phyloP scores from a whole-genome alignment of 148 eudicot genomes.

The Cornus suecica region DNA sequence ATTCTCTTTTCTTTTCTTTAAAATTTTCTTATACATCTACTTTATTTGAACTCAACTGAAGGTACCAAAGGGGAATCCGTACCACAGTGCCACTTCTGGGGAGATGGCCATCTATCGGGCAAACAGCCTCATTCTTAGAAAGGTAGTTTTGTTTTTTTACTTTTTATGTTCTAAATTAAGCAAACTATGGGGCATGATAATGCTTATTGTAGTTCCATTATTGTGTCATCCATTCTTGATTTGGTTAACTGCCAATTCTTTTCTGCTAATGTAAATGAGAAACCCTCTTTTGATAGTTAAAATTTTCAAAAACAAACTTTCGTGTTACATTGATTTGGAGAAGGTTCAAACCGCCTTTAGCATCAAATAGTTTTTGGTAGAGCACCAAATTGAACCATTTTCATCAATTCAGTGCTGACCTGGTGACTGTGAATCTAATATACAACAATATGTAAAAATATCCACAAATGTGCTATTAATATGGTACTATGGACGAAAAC shows the following conservation, averaged over 20 bases:
- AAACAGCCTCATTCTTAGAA: slow-evolving; percentile 73
- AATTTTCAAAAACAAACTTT: no score
- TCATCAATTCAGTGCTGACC: neutral
- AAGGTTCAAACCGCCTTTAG: neutral
- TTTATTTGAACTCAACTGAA: slow-evolving; percentile 22
- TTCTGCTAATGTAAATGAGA: no score
- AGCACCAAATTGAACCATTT: neutral
- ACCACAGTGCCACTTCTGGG: slow-evolving; percentile 99
- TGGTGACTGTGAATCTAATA: neutral
- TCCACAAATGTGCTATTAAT: neutral
- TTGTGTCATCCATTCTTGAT: neutral
- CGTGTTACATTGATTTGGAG: neutral
- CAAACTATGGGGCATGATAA: neutral
- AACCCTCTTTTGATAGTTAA: neutral
- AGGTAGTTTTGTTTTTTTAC: slow-evolving; percentile 52
- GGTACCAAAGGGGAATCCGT: slow-evolving; percentile 98
- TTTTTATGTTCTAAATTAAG: neutral
- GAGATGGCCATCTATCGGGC: slow-evolving; percentile 89
- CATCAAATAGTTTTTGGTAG: neutral
- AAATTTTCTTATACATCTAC: neutral
- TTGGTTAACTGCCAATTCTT: neutral
- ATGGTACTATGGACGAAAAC: no score
- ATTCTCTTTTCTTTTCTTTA: neutral
- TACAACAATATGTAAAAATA: neutral
- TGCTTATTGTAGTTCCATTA: slow-evolving; percentile 1